Evolutionary conservation across 2,329 filamentous ascomycete genomes (phyloP).

Genomic region (Penicillium italicum): DNA sequence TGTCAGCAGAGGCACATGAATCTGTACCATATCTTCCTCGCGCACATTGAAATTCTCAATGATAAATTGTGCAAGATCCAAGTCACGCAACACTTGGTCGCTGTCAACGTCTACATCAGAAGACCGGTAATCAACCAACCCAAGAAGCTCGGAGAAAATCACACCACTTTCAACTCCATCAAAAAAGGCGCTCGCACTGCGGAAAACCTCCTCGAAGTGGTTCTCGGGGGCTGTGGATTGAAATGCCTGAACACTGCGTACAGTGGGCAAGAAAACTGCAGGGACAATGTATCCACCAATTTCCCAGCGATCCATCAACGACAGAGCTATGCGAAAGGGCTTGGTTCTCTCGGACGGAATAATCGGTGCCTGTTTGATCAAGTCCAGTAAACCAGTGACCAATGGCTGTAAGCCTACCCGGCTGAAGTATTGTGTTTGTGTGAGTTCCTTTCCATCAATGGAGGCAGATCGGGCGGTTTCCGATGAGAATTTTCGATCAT

Average conservation of each 20-base stretch:
- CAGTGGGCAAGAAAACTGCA: slow-evolving; percentile 79
- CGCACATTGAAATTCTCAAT: slow-evolving; percentile 84
- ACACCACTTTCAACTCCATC: slow-evolving; percentile 93
- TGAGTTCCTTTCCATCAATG: slow-evolving; percentile 46
- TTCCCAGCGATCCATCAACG: slow-evolving; percentile 97
- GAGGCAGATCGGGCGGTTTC: slow-evolving; percentile 27
- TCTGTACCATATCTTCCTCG: slow-evolving; percentile 90
- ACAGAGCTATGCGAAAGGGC: slow-evolving; percentile 87
- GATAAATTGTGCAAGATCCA: slow-evolving; percentile 77
- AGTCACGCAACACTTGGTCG: slow-evolving; percentile 56
- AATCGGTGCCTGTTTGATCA: slow-evolving; percentile 60
- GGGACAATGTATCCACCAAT: slow-evolving; percentile 87
- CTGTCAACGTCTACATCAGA: slow-evolving; percentile 50
- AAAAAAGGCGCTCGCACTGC: slow-evolving; percentile 93
- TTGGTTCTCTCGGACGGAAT: slow-evolving; percentile 67
- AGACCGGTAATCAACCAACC: slow-evolving; percentile 55
- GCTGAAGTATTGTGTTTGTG: slow-evolving; percentile 77
- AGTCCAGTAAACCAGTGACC: slow-evolving; percentile 68
- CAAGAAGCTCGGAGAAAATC: slow-evolving; percentile 80
- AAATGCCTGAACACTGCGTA: slow-evolving; percentile 75
- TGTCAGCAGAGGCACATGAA: slow-evolving; percentile 75
- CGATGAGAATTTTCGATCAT: slow-evolving; percentile 27
- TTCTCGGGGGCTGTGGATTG: slow-evolving; percentile 63
- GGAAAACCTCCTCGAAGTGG: slow-evolving; percentile 79
- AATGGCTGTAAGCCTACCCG: slow-evolving; percentile 72